Evolutionary conservation across 768 basidiomycete species (phyloP), one percentile per base, ranked within the genome.

Genomic region (Suillus hirtellus): DNA sequence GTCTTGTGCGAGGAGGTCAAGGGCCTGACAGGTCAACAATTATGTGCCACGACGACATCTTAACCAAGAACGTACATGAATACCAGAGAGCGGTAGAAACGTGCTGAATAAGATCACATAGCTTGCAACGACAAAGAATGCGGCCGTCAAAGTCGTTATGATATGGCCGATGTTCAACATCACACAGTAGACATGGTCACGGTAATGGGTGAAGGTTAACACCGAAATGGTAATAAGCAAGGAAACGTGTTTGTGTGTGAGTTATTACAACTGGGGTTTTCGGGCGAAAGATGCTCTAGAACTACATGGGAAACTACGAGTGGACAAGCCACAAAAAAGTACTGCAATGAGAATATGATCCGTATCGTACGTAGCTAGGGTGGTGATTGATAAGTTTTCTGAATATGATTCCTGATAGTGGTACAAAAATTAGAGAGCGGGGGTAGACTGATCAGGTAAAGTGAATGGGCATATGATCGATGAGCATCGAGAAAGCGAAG

Each of bases 31-130:
- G 66, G 73, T 75, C 70, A 73, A 65, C 24, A 35, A 17, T 58
- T 58, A 31, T 58, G 24, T 17, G 14, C 27, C 11, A 52, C 38
- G 55, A 56, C 15, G 21, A 4, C 21, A 37, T 21, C 17, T 11
- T 4, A 58, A 15, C 54, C 17, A 50, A 59, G 53, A 44, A 79
- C 87, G 53, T 71, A 89, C 90, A 60, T 70, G 69, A 59, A 86
- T 74, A 24, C 81, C 80, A 4, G 84, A 81, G 11, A 72, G 65
- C 50, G 89, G 87, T 52, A 87, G 67, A 71, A 91, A 86, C 49
- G 87, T 81, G 69, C 87, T 86, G 70, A 90, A 79, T 43, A 92
- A 77, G 50, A 88, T 75, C 31, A 87, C 86, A 75, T 90, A 88
- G 65, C 80, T 81, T 47, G 84, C 85, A 53, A 87, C 21, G 19